Evolutionary conservation across 2,329 filamentous ascomycete species (phyloP).

Genomic region (Aspergillus sp.): DNA sequence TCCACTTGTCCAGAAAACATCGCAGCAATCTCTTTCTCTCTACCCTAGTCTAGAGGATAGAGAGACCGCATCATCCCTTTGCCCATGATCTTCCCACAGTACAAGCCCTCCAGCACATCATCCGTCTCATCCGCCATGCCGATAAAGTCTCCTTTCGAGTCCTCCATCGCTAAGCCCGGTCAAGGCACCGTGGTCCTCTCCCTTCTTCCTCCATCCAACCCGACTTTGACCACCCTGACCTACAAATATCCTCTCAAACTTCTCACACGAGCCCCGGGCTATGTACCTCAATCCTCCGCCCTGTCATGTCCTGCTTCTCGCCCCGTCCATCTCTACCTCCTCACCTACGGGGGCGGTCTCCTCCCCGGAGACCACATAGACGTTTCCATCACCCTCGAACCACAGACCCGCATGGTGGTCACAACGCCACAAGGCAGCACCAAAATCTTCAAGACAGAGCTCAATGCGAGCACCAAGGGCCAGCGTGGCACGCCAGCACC

Average conservation of each 20-base stretch:
- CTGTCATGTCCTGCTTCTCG: conserved; percentile 31
- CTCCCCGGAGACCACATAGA: conserved; percentile 82
- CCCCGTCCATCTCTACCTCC: conserved; percentile 78
- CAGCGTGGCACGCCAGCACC: conserved; percentile 40
- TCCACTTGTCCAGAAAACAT: too few relatives aligned
- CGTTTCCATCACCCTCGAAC: conserved; percentile 66
- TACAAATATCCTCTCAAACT: conserved; percentile 97
- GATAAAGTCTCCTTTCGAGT: conserved; percentile 69
- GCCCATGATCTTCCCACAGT: background rate
- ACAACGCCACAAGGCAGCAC: conserved; percentile 74
- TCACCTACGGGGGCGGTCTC: conserved; percentile 92
- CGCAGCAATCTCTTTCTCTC: too few relatives aligned
- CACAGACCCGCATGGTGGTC: conserved; percentile 63
- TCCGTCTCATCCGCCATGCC: conserved; percentile 24
- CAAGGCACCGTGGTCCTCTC: conserved; percentile 74
- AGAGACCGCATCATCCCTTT: background rate
- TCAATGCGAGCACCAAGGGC: conserved; percentile 23
- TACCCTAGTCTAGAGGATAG: too few relatives aligned
- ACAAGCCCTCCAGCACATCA: conserved; percentile 10
- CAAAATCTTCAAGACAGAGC: conserved; percentile 84
- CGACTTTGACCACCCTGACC: conserved; percentile 70
- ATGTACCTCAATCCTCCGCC: conserved; percentile 50
- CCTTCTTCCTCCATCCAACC: conserved; percentile 68
- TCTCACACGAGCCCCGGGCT: conserved; percentile 72
- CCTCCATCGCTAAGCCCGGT: conserved; percentile 71